Evolutionary conservation across 805 yeast genomes (phyloP).

Genomic region (Ascoidea rubescens): DNA sequence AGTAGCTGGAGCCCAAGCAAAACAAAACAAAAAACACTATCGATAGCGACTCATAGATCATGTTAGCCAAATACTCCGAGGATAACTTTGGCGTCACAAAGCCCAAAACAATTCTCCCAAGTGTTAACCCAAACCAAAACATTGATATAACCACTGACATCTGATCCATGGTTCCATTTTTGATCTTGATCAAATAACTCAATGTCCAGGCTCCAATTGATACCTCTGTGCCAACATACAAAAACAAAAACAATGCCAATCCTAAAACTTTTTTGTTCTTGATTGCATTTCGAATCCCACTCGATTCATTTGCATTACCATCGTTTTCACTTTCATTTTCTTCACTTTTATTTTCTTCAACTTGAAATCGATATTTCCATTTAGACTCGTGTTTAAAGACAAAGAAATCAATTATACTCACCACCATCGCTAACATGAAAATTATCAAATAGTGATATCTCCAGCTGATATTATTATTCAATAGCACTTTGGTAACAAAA

Average conservation of each 20-base stretch:
- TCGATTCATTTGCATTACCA: constrained; percentile 1
- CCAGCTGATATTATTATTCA: constrained; percentile 17
- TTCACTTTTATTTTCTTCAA: constrained; percentile 11
- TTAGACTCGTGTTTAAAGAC: constrained; percentile 34
- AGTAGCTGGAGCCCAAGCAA: constrained; percentile 13
- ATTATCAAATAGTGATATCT: constrained; percentile 20
- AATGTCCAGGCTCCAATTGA: constrained; percentile 60
- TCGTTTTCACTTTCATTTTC: constrained; percentile 14
- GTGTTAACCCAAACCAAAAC: constrained; percentile 58
- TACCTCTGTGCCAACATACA: constrained; percentile 60
- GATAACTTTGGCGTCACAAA: constrained; percentile 36
- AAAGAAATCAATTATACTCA: constrained; percentile 19
- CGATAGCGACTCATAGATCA: constrained; percentile 19
- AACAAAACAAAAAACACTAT: constrained; percentile 21
- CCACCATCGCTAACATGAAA: constrained; percentile 23
- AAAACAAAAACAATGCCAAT: constrained; percentile 38
- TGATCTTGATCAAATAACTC: constrained; percentile 42
- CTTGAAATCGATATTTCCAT: constrained; percentile 19
- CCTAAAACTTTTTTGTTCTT: constrained; percentile 26
- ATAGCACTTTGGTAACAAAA: constrained; percentile 31
- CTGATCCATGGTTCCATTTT: constrained; percentile 28
- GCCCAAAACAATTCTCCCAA: constrained; percentile 47
- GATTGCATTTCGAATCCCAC: constrained; percentile 10
- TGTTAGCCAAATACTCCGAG: constrained; percentile 28
- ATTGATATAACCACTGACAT: constrained; percentile 58